Base-by-base conservation (phyloP, 2,329 filamentous ascomycete species). In the Diplodia mutila region DNA sequence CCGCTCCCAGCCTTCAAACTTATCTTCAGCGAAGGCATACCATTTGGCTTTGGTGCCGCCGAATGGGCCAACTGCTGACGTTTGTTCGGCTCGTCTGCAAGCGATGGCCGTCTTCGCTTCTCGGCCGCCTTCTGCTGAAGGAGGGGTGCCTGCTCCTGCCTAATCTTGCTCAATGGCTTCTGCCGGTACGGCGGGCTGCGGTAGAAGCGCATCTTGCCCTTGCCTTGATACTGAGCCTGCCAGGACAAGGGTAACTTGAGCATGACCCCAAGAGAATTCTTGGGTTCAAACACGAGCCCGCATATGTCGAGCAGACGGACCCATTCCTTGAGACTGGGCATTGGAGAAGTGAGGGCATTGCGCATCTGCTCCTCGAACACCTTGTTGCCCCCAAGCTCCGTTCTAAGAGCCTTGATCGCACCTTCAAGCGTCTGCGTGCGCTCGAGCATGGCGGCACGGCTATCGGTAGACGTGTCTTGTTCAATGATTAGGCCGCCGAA, bases 161-260 rank as follows among this genome's bases (percentile, higher is more conserved):
- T 55, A 23, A 67, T 67, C 37, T 63, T 55, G 27, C 34, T 55
- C 32, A 67, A 61, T 18, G 67, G 42, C 32, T 65, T 63, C n/a
- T 53, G 65, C 39, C 67, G 59, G 37, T 34, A 25, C n/a, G 68
- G 73, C 0, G 74, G 69, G 18, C 71, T 74, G 39, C 73, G 72
- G 55, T 68, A 74, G 67, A 80, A 80, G 21, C 71, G 73, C 46
- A 80, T 18, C 34, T 70, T 54, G 55, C 69, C 85, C 72, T 84
- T 83, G 65, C 87, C 87, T 25, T 84, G 69, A 70, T 87, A 79
- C 71, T 84, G 76, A 34, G 82, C 82, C 66, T 78, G 81, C 85
- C 85, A 90, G 73, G 86, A 88, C 14, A 82, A 83, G 29, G 87
- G 88, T 67, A 85, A 83, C 68, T 81, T 82, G 63, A 90, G 72